phyloP scores from a whole-genome alignment of 2,329 filamentous ascomycete genomes.

The Biscogniauxia mediterranea region DNA sequence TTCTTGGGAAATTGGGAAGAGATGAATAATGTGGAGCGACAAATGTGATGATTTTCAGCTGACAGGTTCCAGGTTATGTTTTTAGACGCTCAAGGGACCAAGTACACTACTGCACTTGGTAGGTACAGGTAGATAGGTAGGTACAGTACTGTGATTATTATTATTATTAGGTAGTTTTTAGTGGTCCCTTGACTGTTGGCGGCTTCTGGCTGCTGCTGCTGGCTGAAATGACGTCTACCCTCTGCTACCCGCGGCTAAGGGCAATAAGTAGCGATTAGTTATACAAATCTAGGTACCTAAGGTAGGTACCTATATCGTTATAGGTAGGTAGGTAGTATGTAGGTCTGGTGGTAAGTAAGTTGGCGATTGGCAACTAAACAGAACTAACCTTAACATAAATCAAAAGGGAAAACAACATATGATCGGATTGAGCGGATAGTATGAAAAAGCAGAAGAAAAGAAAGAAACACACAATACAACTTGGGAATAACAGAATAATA shows the following conservation, averaged over 20 bases:
- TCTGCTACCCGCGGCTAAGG: not conserved
- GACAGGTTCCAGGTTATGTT: not conserved
- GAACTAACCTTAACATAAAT: not conserved
- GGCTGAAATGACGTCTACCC: constrained; percentile 19
- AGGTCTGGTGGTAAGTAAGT: no score
- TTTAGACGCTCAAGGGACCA: not conserved
- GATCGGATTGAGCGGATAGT: not conserved
- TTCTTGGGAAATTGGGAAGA: not conserved
- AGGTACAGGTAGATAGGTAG: no score
- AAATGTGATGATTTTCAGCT: constrained; percentile 5
- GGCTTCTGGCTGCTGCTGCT: constrained; percentile 5
- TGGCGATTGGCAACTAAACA: not conserved
- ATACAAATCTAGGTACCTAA: not conserved
- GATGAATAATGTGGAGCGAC: constrained; percentile 1
- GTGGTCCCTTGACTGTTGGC: constrained; percentile 1
- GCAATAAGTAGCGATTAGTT: not conserved
- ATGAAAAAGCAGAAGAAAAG: not conserved
- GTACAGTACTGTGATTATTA: no score
- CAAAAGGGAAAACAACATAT: not conserved
- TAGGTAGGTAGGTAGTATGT: not conserved
- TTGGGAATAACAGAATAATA: not conserved
- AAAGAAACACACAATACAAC: not conserved
- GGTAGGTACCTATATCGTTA: not conserved
- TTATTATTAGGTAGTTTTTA: not conserved
- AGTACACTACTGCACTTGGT: not conserved